Evolutionary conservation across 306 rosid genomes (phyloP).

Genomic region (Astragalus membranaceus): DNA sequence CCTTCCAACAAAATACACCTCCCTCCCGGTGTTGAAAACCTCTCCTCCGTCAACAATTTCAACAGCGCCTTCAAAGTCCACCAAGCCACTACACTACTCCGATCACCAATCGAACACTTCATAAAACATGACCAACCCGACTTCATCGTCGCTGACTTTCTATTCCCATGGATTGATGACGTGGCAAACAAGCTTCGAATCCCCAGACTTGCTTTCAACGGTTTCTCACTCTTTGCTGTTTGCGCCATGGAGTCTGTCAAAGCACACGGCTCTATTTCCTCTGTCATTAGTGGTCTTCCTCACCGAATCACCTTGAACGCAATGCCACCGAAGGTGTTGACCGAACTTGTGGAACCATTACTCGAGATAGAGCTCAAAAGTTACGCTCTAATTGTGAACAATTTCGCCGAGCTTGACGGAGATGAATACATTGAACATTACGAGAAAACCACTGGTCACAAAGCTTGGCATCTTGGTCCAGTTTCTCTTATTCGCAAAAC

Average conservation of each 20-base stretch:
- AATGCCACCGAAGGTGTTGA: not conserved
- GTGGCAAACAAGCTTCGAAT: slow-evolving; percentile 13
- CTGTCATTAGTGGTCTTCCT: slow-evolving; percentile 5
- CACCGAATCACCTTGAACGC: slow-evolving; percentile 17
- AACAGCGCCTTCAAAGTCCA: not conserved
- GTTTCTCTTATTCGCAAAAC: not conserved
- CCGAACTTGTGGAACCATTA: not conserved
- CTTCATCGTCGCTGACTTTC: slow-evolving; percentile 13
- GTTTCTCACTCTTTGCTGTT: not conserved
- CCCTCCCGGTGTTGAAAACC: slow-evolving; percentile 9
- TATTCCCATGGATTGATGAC: slow-evolving; percentile 23
- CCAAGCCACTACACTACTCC: not conserved
- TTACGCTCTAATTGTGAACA: slow-evolving; percentile 23
- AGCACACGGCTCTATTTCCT: not conserved
- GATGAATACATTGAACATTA: slow-evolving; percentile 24
- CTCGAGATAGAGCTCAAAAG: slow-evolving; percentile 15
- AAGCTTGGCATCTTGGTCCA: slow-evolving; percentile 33
- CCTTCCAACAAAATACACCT: slow-evolving; percentile 20
- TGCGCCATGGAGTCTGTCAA: slow-evolving; percentile 1
- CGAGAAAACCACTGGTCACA: not conserved
- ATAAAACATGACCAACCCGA: slow-evolving; percentile 13
- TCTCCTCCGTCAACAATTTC: not conserved
- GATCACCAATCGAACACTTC: not conserved
- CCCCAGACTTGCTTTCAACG: slow-evolving; percentile 26
- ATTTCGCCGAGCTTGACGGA: slow-evolving; percentile 19